Percentiles rank a stretch among this genome's conserved stretches.
These are phyloP conservation scores for Leishmania martiniquensis DNA, from an alignment of 208 protist genomes.

Conservation along the genomic window DNA sequence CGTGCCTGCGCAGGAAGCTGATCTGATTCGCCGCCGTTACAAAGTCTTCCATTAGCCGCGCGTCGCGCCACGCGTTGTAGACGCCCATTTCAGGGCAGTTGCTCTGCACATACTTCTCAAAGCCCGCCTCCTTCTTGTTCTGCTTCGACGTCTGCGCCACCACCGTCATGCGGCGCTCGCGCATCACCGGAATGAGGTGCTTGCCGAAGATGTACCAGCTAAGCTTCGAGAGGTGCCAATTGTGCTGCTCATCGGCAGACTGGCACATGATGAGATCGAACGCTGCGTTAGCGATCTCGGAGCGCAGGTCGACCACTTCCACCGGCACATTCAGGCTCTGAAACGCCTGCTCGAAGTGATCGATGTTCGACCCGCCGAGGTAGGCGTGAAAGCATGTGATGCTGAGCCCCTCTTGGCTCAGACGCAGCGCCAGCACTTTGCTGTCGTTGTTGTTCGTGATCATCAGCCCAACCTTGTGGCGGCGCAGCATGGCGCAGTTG, in stretches of 20 bases:
- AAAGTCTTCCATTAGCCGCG: constrained; percentile 85
- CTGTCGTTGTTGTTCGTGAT: constrained; percentile 92
- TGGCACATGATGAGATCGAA: constrained; percentile 92
- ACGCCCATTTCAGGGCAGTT: constrained; percentile 86
- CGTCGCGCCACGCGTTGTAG: constrained; percentile 93
- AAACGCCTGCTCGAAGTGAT: constrained; percentile 81
- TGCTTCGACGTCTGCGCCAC: constrained; percentile 89
- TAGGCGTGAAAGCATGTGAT: constrained; percentile 92
- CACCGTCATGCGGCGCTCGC: constrained; percentile 76
- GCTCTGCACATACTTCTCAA: constrained; percentile 89
- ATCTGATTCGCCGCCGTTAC: constrained; percentile 75
- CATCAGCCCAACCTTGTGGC: constrained; percentile 90
- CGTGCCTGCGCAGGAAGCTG: constrained; percentile 70
- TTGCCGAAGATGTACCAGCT: constrained; percentile 87
- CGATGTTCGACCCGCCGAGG: constrained; percentile 83
- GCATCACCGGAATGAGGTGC: constrained; percentile 78
- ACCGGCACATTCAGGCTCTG: constrained; percentile 71
- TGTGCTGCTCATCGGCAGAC: constrained; percentile 78
- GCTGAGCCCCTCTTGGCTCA: constrained; percentile 75
- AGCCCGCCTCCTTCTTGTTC: constrained; percentile 85
- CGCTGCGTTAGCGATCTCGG: constrained; percentile 76
- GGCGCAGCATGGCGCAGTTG: constrained; percentile 85
- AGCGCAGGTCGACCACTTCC: constrained; percentile 91
- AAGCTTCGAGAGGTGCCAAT: constrained; percentile 90
- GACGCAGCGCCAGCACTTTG: constrained; percentile 84